Evolutionary conservation across 2,329 filamentous ascomycete genomes (phyloP).

Genomic region (Salinomyces thailandicus): DNA sequence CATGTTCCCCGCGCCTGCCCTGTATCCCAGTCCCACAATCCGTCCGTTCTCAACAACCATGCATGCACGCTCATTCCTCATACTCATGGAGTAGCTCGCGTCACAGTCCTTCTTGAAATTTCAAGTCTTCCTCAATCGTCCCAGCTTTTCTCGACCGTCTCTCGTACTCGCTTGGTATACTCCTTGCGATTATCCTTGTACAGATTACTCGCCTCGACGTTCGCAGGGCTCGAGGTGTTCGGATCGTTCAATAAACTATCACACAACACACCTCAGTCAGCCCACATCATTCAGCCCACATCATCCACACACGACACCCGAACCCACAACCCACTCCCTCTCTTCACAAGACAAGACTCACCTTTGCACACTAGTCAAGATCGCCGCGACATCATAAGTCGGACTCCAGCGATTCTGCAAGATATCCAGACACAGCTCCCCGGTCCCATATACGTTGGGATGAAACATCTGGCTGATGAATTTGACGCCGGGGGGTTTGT

Average conservation of each 20-base stretch:
- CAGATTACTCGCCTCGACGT: slow-evolving; percentile 93
- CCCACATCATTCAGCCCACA: neutral
- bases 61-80: neutral
- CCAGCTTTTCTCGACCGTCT: slow-evolving; percentile 99
- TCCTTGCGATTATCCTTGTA: slow-evolving; percentile 98
- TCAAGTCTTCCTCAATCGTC: slow-evolving; percentile 59
- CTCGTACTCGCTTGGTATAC: slow-evolving; percentile 86
- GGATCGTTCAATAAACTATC: slow-evolving; percentile 86
- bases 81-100: neutral
- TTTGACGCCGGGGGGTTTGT: slow-evolving; percentile 94
- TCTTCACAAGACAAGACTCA: slow-evolving; percentile 30
- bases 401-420: slow-evolving; percentile 97
- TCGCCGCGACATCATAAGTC: slow-evolving; percentile 94
- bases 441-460: slow-evolving; percentile 94
- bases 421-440: slow-evolving; percentile 92
- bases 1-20: too few relatives aligned
- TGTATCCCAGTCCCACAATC: too few relatives aligned
- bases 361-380: slow-evolving; percentile 97
- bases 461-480: slow-evolving; percentile 99
- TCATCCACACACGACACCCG: neutral
- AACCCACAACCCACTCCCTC: neutral
- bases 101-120: neutral
- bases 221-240: slow-evolving; percentile 95
- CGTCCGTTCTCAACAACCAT: neutral
- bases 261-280: neutral